These are phyloP conservation scores for Salmacisia buchloeana DNA, from an alignment of 1,284 basidiomycete genomes.

Conservation along the genomic window DNA sequence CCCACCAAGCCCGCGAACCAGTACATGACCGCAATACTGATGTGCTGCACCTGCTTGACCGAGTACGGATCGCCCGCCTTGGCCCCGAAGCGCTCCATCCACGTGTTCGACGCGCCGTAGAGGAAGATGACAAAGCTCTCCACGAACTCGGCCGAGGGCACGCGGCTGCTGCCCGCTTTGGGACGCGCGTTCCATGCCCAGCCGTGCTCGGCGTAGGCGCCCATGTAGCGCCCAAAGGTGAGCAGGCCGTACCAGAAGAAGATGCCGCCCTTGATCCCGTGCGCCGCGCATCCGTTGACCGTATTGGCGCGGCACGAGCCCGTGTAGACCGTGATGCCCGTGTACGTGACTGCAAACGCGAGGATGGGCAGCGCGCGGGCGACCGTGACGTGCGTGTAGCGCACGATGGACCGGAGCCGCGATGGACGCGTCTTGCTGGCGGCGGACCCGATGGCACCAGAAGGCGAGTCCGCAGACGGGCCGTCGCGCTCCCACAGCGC, in stretches of 20 bases:
- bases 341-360: constrained; percentile 63
- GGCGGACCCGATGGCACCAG: not conserved
- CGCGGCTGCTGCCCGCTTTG: constrained; percentile 14
- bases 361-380: constrained; percentile 66
- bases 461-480: not conserved
- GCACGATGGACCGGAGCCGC: constrained; percentile 8
- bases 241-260: constrained; percentile 67
- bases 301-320: constrained; percentile 64
- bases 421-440: constrained; percentile 1
- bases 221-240: constrained; percentile 84
- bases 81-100: constrained; percentile 89
- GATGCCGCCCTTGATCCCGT: constrained; percentile 72
- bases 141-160: constrained; percentile 67
- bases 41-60: constrained; percentile 90
- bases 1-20: constrained; percentile 88
- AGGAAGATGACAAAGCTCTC: constrained; percentile 81
- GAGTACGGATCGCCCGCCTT: constrained; percentile 75
- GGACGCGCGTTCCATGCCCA: constrained; percentile 82
- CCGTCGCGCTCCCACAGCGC: constrained; percentile 6
- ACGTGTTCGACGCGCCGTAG: constrained; percentile 86
- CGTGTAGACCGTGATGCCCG: constrained; percentile 72
- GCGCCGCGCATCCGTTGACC: constrained; percentile 76
- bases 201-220: constrained; percentile 76
- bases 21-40: constrained; percentile 89
- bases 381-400: constrained; percentile 40